Conservation (phyloP, 805 yeast genomes). For the Saccharomycopsis schoenii region DNA sequence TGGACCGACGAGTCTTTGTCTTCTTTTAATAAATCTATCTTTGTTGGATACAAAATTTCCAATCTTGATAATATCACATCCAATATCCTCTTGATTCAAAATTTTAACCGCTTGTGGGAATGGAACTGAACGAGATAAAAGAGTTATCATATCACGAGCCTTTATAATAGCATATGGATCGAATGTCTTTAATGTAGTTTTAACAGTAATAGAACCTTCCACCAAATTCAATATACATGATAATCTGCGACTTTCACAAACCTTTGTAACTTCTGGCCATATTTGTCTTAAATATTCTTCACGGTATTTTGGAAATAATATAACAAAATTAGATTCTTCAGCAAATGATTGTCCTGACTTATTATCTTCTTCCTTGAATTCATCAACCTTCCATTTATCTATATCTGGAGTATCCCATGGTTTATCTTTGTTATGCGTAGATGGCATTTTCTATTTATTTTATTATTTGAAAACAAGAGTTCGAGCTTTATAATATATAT, state of each 20-base stretch:
- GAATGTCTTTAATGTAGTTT: slow-evolving; percentile 87
- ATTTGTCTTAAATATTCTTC: slow-evolving; percentile 80
- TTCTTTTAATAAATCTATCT: slow-evolving; percentile 87
- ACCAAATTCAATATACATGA: slow-evolving; percentile 84
- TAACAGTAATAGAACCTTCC: slow-evolving; percentile 96
- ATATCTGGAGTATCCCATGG: slow-evolving; percentile 97
- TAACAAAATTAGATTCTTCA: slow-evolving; percentile 94
- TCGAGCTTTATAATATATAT: not conserved
- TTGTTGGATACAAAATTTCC: slow-evolving; percentile 83
- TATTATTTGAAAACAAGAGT: not conserved
- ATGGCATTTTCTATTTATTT: slow-evolving; percentile 49
- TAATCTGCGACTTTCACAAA: slow-evolving; percentile 62
- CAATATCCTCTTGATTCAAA: slow-evolving; percentile 71
- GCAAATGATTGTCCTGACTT: slow-evolving; percentile 79
- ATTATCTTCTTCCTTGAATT: slow-evolving; percentile 84
- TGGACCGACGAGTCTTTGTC: slow-evolving; percentile 95
- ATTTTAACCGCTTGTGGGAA: slow-evolving; percentile 93
- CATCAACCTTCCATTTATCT: slow-evolving; percentile 86
- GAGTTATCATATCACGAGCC: slow-evolving; percentile 89
- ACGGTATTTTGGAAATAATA: slow-evolving; percentile 92
- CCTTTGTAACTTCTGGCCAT: slow-evolving; percentile 88
- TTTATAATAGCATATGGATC: slow-evolving; percentile 92
- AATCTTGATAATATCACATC: slow-evolving; percentile 93
- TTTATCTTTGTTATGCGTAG: slow-evolving; percentile 88
- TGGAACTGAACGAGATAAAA: slow-evolving; percentile 92